Conservation (phyloP, 2,329 filamentous ascomycete genomes). For the Botryosphaeria dothidea region DNA sequence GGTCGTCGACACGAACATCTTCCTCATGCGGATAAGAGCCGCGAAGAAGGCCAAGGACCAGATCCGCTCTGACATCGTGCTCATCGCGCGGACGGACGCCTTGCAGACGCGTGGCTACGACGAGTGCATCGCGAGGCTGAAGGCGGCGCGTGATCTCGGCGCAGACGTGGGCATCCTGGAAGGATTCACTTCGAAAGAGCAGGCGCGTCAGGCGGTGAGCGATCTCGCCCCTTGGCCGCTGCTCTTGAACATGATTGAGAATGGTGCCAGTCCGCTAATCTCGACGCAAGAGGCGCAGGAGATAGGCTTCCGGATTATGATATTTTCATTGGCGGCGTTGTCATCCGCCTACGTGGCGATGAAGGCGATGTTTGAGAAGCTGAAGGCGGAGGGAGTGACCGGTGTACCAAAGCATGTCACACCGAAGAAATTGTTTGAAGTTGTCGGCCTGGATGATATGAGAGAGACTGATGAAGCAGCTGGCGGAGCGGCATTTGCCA, state of each 20-base stretch:
- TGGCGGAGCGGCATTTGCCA: neutral
- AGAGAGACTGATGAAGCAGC: neutral
- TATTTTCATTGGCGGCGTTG: conserved; percentile 55
- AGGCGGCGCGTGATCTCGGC: conserved; percentile 54
- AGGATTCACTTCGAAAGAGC: conserved; percentile 54
- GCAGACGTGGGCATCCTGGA: conserved; percentile 64
- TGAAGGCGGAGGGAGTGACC: conserved; percentile 43
- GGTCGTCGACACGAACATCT: conserved; percentile 55
- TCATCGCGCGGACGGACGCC: conserved; percentile 66
- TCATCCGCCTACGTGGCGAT: conserved; percentile 51
- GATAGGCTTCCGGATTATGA: conserved; percentile 61
- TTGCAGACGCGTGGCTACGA: conserved; percentile 59
- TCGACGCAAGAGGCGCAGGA: conserved; percentile 53
- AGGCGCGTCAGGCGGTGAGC: conserved; percentile 50
- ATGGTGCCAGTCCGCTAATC: conserved; percentile 57
- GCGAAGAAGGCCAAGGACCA: conserved; percentile 52
- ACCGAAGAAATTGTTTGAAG: conserved; percentile 52
- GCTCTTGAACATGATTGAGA: conserved; percentile 60
- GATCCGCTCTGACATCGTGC: conserved; percentile 58
- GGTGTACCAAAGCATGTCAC: conserved; percentile 47
- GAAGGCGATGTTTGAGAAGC: conserved; percentile 35
- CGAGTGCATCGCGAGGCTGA: conserved; percentile 54
- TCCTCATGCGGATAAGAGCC: conserved; percentile 56
- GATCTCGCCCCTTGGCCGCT: conserved; percentile 54
- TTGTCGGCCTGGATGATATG: conserved; percentile 48